phyloP scores from a whole-genome alignment of 2,329 filamentous ascomycete species.

The Magnaporthiopsis poae region DNA sequence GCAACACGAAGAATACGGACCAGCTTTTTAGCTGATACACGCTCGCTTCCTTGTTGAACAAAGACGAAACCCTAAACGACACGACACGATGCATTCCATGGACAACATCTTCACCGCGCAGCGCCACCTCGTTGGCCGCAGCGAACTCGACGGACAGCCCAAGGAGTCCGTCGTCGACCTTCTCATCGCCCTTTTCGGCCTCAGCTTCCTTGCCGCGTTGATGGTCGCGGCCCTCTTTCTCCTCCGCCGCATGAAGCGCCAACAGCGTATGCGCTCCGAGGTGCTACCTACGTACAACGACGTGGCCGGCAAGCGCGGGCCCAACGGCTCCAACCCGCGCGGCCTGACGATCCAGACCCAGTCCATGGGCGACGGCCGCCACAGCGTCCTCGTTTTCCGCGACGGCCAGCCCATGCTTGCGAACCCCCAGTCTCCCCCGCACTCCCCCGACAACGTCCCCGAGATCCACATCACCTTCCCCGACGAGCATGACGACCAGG shows the following conservation, averaged over 20 bases:
- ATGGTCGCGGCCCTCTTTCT: slow-evolving; percentile 60
- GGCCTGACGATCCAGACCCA: slow-evolving; percentile 50
- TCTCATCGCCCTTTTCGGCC: slow-evolving; percentile 66
- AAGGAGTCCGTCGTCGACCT: slow-evolving; percentile 60
- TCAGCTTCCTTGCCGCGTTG: slow-evolving; percentile 63
- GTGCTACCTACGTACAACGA: slow-evolving; percentile 57
- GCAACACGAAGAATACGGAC: not conserved
- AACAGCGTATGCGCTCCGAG: slow-evolving; percentile 38
- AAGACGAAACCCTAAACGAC: not conserved
- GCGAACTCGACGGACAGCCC: slow-evolving; percentile 28
- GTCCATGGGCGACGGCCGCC: slow-evolving; percentile 34
- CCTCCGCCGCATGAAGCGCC: slow-evolving; percentile 54
- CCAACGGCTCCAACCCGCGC: slow-evolving; percentile 37
- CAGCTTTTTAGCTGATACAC: slow-evolving; percentile 3
- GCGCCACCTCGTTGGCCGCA: slow-evolving; percentile 39
- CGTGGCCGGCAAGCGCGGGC: slow-evolving; percentile 29
- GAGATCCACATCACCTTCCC: slow-evolving; percentile 98
- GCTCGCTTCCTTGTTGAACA: slow-evolving; percentile 2
- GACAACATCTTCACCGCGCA: slow-evolving; percentile 25
- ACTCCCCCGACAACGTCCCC: slow-evolving; percentile 73
- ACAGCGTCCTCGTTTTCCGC: slow-evolving; percentile 68
- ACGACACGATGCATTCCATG: slow-evolving; percentile 27
- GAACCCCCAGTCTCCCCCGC: slow-evolving; percentile 64
- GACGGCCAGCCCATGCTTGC: slow-evolving; percentile 66
- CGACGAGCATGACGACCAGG: slow-evolving; percentile 79